These are phyloP conservation scores for Heliamphora exappendiculata DNA, from an alignment of 148 eudicot species.

Conservation along the genomic window DNA sequence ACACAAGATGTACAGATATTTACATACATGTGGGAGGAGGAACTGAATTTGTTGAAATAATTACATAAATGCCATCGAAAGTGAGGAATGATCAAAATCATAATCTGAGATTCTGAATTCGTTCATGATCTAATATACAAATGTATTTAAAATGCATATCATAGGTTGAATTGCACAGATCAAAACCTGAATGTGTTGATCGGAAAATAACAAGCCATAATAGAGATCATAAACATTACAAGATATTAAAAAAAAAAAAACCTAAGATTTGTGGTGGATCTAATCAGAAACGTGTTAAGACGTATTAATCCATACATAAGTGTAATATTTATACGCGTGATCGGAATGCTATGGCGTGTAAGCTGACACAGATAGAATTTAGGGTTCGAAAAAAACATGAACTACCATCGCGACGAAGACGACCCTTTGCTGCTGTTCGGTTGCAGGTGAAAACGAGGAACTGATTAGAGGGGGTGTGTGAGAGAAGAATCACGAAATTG, in stretches of 20 bases:
- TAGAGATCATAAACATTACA: neutral
- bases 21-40: no score
- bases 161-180: no score
- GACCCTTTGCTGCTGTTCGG: neutral
- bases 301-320: neutral
- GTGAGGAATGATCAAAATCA: neutral
- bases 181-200: neutral
- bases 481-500: constrained; percentile 5
- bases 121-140: no score
- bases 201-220: neutral
- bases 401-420: constrained; percentile 6
- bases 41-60: no score
- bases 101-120: no score
- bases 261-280: neutral
- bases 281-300: neutral
- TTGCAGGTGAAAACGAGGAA: neutral
- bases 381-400: neutral
- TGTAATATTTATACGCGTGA: neutral
- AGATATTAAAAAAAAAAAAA: neutral
- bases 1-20: no score
- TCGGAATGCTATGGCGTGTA: neutral
- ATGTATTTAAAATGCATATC: neutral
- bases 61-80: no score
- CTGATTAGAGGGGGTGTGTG: neutral
- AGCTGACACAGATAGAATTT: neutral